Evolutionary conservation across 768 basidiomycete species (phyloP).

Genomic region (Mycena rosella): DNA sequence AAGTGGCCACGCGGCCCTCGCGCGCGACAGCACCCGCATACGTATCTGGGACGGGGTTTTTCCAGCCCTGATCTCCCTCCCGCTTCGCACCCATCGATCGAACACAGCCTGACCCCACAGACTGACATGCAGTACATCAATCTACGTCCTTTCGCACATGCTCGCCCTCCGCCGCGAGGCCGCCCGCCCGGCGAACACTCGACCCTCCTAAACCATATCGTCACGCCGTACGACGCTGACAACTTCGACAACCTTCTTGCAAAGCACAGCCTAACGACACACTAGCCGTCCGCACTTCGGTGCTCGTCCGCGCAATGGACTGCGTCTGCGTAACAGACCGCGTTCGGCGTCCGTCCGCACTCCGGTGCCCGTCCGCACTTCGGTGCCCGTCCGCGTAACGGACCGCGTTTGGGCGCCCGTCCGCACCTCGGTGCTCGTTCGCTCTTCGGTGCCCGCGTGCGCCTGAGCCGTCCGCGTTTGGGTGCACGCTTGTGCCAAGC

Average conservation of each 20-base stretch:
- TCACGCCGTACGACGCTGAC: neutral
- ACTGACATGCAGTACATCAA: neutral
- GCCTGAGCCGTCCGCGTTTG: too few species aligned
- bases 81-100: neutral
- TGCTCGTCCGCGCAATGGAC: too few species aligned
- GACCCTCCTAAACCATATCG: neutral
- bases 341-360: too few species aligned
- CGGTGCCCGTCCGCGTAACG: too few species aligned
- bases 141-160: neutral
- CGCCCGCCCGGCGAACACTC: neutral
- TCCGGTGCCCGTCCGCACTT: too few species aligned
- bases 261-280: constrained; percentile 36
- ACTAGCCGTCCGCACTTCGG: too few species aligned
- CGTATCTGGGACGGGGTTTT: neutral
- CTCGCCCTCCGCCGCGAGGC: neutral
- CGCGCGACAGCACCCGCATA: constrained; percentile 1
- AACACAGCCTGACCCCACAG: constrained; percentile 3
- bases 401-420: too few species aligned
- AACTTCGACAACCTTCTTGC: constrained; percentile 30
- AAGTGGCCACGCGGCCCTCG: constrained; percentile 22
- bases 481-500: too few species aligned
- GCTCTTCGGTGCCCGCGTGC: too few species aligned
- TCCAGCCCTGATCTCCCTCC: constrained; percentile 9
- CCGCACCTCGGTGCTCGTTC: too few species aligned
- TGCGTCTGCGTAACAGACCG: too few species aligned